A percentile compares a stretch with the other conserved stretches of the same genome.
phyloP scores from a whole-genome alignment of 2,329 filamentous ascomycete species.

The Amesomyces nigricolor region DNA sequence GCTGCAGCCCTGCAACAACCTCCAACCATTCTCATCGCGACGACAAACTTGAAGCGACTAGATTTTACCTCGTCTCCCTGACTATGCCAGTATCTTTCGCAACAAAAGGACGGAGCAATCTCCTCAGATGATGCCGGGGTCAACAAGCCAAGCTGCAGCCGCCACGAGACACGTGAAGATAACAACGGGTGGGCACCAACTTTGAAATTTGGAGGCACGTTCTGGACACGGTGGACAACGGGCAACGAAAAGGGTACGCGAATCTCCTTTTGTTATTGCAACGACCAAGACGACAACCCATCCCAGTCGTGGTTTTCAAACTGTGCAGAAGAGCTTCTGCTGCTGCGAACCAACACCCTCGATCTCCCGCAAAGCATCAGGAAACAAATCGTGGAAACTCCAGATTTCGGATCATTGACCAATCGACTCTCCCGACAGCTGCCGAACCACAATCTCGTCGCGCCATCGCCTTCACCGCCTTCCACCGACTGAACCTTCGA shows the following conservation, averaged over 20 bases:
- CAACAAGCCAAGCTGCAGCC: slow-evolving; percentile 8
- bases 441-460: slow-evolving; percentile 2
- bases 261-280: background rate
- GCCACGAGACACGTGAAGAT: slow-evolving; percentile 23
- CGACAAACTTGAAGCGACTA: no score
- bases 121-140: slow-evolving; percentile 8
- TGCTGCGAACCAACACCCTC: background rate
- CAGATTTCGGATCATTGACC: slow-evolving; percentile 10
- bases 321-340: background rate
- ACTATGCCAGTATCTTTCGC: background rate
- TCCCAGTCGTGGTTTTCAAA: no score
- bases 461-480: slow-evolving; percentile 9
- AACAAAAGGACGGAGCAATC: slow-evolving; percentile 2
- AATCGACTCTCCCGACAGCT: slow-evolving; percentile 11
- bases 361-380: background rate
- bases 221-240: slow-evolving; percentile 20
- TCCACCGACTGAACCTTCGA: background rate
- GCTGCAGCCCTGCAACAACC: background rate
- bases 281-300: background rate
- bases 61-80: background rate
- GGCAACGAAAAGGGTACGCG: background rate
- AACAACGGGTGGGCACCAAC: slow-evolving; percentile 14
- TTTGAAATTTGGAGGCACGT: slow-evolving; percentile 15
- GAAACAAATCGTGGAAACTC: slow-evolving; percentile 8
- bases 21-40: background rate